Evolutionary conservation across 2,329 filamentous ascomycete species (phyloP).

Genomic region (Emergomyces africanus): DNA sequence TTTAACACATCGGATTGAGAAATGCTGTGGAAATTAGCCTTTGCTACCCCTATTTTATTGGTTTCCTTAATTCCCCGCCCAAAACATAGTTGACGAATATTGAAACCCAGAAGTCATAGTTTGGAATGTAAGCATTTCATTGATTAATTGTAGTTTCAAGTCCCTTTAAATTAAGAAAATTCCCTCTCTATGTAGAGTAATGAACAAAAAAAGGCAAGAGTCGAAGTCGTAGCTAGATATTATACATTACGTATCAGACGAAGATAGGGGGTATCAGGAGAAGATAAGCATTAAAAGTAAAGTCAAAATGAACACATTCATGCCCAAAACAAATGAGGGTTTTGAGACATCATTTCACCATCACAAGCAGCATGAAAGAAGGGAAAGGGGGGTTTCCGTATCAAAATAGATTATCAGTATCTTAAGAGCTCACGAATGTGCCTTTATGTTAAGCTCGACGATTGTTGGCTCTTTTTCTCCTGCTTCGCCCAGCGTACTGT

Average conservation of each 20-base stretch:
- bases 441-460: neutral
- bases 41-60: neutral
- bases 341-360: neutral
- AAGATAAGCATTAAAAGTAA: neutral
- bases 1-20: neutral
- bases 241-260: neutral
- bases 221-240: neutral
- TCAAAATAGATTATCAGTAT: neutral
- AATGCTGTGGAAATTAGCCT: neutral
- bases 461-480: slow-evolving; percentile 54
- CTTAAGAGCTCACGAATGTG: neutral
- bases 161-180: neutral
- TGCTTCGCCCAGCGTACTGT: slow-evolving; percentile 51
- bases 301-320: neutral
- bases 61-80: neutral
- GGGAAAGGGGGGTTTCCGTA: neutral
- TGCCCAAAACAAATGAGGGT: neutral
- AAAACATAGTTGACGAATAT: neutral
- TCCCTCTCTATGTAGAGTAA: neutral
- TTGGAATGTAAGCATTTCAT: neutral
- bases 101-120: neutral
- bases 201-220: neutral
- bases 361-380: neutral
- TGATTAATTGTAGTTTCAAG: neutral
- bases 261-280: neutral